A percentile compares a stretch with the other conserved stretches of the same genome.
phyloP scores from a whole-genome alignment of 2,329 filamentous ascomycete genomes.

The Fusarium sacchari region DNA sequence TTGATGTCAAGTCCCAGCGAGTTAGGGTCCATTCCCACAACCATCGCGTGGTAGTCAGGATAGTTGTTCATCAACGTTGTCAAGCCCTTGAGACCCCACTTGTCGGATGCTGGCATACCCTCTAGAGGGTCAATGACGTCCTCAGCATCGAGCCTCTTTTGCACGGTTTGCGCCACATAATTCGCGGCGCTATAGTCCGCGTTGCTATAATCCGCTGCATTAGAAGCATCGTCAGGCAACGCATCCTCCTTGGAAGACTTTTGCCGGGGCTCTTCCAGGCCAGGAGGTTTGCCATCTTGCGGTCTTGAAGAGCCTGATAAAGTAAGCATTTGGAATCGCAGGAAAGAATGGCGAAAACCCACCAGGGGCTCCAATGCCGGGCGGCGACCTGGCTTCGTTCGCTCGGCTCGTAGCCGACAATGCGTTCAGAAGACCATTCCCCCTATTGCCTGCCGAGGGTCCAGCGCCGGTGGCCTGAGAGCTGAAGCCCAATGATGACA shows the following conservation, averaged over 20 bases:
- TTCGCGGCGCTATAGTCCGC: slow-evolving; percentile 25
- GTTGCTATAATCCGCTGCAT: slow-evolving; percentile 59
- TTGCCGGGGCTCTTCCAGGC: slow-evolving; percentile 55
- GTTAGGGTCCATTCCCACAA: slow-evolving; percentile 68
- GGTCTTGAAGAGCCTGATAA: slow-evolving; percentile 50
- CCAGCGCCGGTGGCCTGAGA: slow-evolving; percentile 54
- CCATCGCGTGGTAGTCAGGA: slow-evolving; percentile 69
- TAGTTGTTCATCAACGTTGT: slow-evolving; percentile 72
- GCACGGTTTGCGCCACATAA: not conserved
- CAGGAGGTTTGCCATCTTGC: slow-evolving; percentile 55
- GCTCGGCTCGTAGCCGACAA: slow-evolving; percentile 68
- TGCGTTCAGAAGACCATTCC: slow-evolving; percentile 71
- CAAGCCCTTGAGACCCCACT: slow-evolving; percentile 72
- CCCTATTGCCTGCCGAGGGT: slow-evolving; percentile 56
- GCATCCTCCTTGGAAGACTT: slow-evolving; percentile 57
- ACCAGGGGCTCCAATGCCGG: slow-evolving; percentile 54
- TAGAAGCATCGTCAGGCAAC: slow-evolving; percentile 51
- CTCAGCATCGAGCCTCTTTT: slow-evolving; percentile 49
- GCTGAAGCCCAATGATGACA: slow-evolving; percentile 65
- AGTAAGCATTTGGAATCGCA: slow-evolving; percentile 35
- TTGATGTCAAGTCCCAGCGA: slow-evolving; percentile 67
- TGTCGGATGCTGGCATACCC: slow-evolving; percentile 70
- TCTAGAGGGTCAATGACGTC: slow-evolving; percentile 67
- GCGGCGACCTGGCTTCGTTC: slow-evolving; percentile 60
- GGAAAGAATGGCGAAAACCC: slow-evolving; percentile 5